Evolutionary conservation across 2,329 filamentous ascomycete species (phyloP), one percentile per base, ranked within the genome.

Genomic region (Xenoacremonium recifei): DNA sequence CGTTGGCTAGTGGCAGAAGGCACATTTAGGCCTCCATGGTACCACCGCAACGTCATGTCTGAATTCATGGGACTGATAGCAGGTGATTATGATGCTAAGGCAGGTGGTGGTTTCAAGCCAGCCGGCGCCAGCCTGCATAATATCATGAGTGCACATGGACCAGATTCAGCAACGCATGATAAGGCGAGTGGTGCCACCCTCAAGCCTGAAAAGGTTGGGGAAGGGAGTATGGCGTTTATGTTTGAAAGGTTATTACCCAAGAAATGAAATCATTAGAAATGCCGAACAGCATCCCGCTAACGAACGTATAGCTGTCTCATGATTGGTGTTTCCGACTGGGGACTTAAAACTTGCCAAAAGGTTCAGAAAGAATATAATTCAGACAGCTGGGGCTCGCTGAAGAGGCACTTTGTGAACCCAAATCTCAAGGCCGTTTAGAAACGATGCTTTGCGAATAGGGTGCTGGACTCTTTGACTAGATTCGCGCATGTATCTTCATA

Each of bases 301-400:
- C n/a, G n/a, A n/a, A n/a, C n/a, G n/a, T n/a, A n/a, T n/a, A n/a
- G 77, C 51, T 80, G 75, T 42, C 58, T 85, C 38, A 85, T 87
- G 80, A 71, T 88, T 4, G 84, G 84, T 0, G 82, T 88, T 16
- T 85, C 84, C 2, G 80, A 85, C 39, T 89, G 84, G 84, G 84
- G 83, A 1, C 64, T 79, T 40, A 63, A 69, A 52, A 73, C 78
- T 45, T 93, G 75, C 44, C 62, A 66, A 48, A 79, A 77, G 62
- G 71, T 79, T 12, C 77, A 80, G 70, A 70, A 79, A 42, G 78
- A 79, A 45, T 93, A 93, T 58, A 89, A 81, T 58, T 77, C 81
- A 34, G 84, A 92, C 67, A 89, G 85, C 60, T 93, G 89, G 88
- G n/a, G n/a, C n/a, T n/a, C n/a, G n/a, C n/a, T n/a, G n/a, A n/a